Conservation (phyloP, 179 eudicot species). For the Amaranthus tricolor region DNA sequence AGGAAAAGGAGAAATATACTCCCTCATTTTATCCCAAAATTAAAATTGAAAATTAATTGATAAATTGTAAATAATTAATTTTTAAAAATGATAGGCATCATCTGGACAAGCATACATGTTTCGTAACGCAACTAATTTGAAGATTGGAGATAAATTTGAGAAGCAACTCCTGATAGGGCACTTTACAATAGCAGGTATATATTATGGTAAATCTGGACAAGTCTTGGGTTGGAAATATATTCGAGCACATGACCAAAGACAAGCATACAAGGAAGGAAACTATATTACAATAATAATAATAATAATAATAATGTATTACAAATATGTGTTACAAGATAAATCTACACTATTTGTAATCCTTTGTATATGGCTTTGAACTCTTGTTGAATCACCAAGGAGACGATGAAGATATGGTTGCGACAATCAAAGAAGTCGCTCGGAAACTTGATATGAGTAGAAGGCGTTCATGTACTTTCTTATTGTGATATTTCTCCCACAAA, state of each 20-base stretch:
- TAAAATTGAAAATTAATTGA: not conserved
- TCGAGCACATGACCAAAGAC: conserved; percentile 24
- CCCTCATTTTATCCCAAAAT: not conserved
- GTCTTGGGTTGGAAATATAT: conserved; percentile 36
- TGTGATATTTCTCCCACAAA: too few relatives aligned
- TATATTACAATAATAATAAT: too few relatives aligned
- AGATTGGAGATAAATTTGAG: conserved; percentile 22
- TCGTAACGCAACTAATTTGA: conserved; percentile 28
- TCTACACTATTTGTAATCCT: too few relatives aligned
- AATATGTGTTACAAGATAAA: too few relatives aligned
- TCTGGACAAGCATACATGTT: conserved; percentile 31
- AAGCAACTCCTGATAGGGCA: conserved; percentile 17
- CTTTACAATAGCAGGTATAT: conserved; percentile 18
- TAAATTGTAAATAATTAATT: not conserved
- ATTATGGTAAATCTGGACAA: conserved; percentile 28
- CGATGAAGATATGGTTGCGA: too few relatives aligned
- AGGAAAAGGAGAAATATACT: not conserved
- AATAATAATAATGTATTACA: too few relatives aligned
- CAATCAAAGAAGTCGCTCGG: too few relatives aligned
- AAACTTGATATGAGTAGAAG: too few relatives aligned
- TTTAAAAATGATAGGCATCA: conserved; percentile 13
- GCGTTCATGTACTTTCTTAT: too few relatives aligned
- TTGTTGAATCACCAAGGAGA: too few relatives aligned
- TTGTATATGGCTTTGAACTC: too few relatives aligned
- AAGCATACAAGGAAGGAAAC: conserved; percentile 30